Base-by-base conservation (phyloP, 495 filamentous ascomycete genomes). In the Parmelia sp. region DNA sequence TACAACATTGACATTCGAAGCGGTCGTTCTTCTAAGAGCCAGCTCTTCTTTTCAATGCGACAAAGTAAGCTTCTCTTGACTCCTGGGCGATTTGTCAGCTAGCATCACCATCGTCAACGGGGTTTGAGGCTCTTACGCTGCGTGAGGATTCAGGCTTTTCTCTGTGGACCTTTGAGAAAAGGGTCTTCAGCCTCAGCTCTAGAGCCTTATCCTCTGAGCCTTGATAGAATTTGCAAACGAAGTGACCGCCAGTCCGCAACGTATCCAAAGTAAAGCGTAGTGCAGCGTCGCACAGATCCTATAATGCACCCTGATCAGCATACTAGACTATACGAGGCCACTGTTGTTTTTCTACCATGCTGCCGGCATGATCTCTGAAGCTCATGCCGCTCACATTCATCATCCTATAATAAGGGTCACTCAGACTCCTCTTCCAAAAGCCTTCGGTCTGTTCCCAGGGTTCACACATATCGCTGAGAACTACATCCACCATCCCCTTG, bases 201-300 rank as follows among this genome's bases (percentile, higher is more conserved):
- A 98, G 72, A 7, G 77, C 78, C 75, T 88, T 90, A 71, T 97
- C 92, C 69, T 96, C 91, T 7, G 79, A 72, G 6, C 94, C 94
- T 72, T 93, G 90, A 74, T 97, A 98, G 74, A 96, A 97, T 76
- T 98, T 98, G 80, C 94, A 97, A 39, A 98, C 83, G 69, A 98
- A 96, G 72, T 93, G 87, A 0, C 94, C 94, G 49, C 87, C 88
- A 27, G 81, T 74, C 68, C 84, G 87, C n/a, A 98, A 80, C 14
- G 90, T 91, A 69, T 96, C 90, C 70, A 86, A 87, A 53, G 86
- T 82, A 74, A 98, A 98, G 35, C 80, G 74, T 31, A 98, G 79
- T 10, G 94, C 93, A 57, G 92, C 89, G 64, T 82, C 77, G 75
- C 93, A 97, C 40, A 98, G 86, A 74, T 96, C 91, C 94, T 96